These are phyloP conservation scores for Comarum palustre DNA, from an alignment of 306 rosid genomes.

Conservation along the genomic window DNA sequence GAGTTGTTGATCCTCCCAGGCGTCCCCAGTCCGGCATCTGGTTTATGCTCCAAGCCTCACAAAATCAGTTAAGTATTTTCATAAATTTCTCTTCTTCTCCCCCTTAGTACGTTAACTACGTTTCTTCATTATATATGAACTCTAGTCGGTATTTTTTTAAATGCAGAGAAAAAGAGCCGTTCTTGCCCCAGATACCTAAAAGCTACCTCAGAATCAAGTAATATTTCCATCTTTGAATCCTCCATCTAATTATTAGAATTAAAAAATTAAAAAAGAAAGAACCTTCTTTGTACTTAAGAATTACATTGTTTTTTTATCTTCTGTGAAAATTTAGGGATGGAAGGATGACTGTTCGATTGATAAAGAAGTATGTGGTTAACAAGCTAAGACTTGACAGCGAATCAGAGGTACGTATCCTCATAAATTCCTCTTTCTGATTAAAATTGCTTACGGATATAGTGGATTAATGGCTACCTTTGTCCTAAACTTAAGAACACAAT, in stretches of 20 bases:
- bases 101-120: too few species aligned
- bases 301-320: neutral
- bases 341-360: conserved; percentile 87
- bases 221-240: conserved; percentile 4
- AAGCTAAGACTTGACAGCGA: conserved; percentile 81
- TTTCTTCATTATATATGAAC: neutral
- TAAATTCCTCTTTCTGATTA: neutral
- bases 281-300: neutral
- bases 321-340: conserved; percentile 69
- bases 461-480: neutral
- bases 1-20: conserved; percentile 81
- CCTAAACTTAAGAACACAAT: neutral
- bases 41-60: conserved; percentile 92
- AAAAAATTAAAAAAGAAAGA: neutral
- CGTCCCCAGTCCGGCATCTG: conserved; percentile 92
- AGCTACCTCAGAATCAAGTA: conserved; percentile 93
- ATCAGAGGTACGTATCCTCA: conserved; percentile 68
- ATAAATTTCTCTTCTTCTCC: neutral
- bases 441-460: neutral
- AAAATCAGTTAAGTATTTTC: conserved; percentile 67
- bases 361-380: conserved; percentile 77
- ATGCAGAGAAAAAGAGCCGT: conserved; percentile 77
- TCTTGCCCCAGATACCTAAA: conserved; percentile 87
- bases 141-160: conserved; percentile 17
- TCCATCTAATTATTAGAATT: too few species aligned